These are phyloP conservation scores for Saccharomyces hybrid DNA, from an alignment of 1,139 yeast genomes.

Conservation along the genomic window DNA sequence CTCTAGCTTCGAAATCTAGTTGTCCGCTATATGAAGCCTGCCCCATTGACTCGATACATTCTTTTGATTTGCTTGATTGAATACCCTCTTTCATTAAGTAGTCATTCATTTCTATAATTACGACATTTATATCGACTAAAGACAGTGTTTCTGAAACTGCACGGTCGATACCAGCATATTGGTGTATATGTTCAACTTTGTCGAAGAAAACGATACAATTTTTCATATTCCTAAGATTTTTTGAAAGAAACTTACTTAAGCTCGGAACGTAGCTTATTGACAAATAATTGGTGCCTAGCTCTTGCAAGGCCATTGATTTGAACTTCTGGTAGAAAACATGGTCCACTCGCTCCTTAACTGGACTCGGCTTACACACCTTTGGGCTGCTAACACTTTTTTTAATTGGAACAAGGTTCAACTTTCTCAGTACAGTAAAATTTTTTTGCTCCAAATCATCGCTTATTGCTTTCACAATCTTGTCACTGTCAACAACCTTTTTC, in stretches of 20 bases:
- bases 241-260: not conserved
- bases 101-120: not conserved
- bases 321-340: not conserved
- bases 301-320: not conserved
- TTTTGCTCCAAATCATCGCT: conserved; percentile 15
- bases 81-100: not conserved
- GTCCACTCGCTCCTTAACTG: not conserved
- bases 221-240: not conserved
- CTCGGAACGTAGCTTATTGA: not conserved
- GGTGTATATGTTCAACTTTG: not conserved
- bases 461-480: conserved; percentile 17
- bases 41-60: not conserved
- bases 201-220: not conserved
- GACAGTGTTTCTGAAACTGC: not conserved
- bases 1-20: not conserved
- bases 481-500: conserved; percentile 14
- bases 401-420: not conserved
- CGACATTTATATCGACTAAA: not conserved
- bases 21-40: not conserved
- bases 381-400: not conserved
- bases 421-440: not conserved
- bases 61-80: not conserved
- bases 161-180: not conserved
- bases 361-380: not conserved
- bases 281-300: not conserved